Base-by-base conservation (phyloP, 2,329 filamentous ascomycete species). In the Trichophyton rubrum region DNA sequence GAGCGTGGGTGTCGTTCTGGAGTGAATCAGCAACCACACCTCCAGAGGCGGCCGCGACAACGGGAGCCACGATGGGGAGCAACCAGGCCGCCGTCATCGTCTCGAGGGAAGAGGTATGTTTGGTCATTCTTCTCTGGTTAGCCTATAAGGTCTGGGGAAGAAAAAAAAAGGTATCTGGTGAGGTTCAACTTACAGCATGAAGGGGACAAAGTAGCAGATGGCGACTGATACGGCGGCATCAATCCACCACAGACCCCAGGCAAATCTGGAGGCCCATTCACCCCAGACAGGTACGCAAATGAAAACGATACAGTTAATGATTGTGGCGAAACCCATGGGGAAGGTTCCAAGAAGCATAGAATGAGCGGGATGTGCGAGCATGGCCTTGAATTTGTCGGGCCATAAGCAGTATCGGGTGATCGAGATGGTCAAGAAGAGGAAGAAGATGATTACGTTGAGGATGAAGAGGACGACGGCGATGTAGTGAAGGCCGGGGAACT, bases 71-170 rank as follows among this genome's bases (percentile, higher is more conserved):
- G 20, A 88, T 85, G 4, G 86, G 85, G 1, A 89, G 75, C 4
- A 88, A 76, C 66, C 84, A 82, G 0, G 80, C 80, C 0, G 85
- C 85, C 0, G 85, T 88, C 68, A 87, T 86, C 33, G 75, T 78
- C 58, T 77, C 74, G 8, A 84, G 74, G 9, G 77, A 70, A 53
- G 64, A 56, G 17, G 59, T 56, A 47, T 64, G 63, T 13, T 60
- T 55, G 6, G 63, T 63, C 30, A 58, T 64, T 3, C 63, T 64
- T 58, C 9, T 13, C 17, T 9, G 2, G 30, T 57, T 20, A 57
- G 38, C 27, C 38, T 15, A 3, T 5, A 13, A 6, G 9, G 3
- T 13, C 51, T 51, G 8, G 9, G 11, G 61, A 17, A 20, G 1
- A 1, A 13, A 30, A 11, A 27, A 8, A 9, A 53, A 6, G 9